A percentile compares a stretch with the other conserved stretches of the same genome.
Evolutionary conservation across 2,329 filamentous ascomycete genomes (phyloP).

Genomic region (Fusarium miscanthi): DNA sequence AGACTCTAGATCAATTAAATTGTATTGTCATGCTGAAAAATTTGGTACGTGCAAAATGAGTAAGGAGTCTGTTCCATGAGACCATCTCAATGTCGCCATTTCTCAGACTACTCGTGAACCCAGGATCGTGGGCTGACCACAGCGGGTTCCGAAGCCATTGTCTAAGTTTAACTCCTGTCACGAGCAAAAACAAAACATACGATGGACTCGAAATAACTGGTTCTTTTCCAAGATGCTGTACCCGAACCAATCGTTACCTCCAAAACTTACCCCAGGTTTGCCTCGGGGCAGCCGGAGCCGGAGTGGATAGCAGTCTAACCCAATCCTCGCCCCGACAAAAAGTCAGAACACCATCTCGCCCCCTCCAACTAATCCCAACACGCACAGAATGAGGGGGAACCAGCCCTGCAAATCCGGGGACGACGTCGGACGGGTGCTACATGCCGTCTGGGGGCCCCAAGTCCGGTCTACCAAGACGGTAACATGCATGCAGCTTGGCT

Average conservation of each 20-base stretch:
- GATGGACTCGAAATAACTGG: neutral
- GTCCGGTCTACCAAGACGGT: neutral
- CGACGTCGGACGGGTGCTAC: conserved; percentile 29
- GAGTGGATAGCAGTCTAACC: conserved; percentile 5
- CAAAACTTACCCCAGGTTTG: conserved; percentile 14
- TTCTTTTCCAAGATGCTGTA: neutral
- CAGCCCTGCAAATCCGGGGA: conserved; percentile 35
- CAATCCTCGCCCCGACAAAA: neutral
- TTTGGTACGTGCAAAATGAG: neutral
- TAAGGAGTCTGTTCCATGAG: neutral
- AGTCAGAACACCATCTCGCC: conserved; percentile 17
- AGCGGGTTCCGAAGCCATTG: neutral
- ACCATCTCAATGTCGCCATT: neutral
- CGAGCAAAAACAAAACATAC: neutral
- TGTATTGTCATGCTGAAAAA: too few species aligned
- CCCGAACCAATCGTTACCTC: neutral
- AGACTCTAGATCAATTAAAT: neutral
- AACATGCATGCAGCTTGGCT: neutral
- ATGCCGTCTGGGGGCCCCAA: conserved; percentile 20
- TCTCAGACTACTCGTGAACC: neutral
- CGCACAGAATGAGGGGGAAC: conserved; percentile 1
- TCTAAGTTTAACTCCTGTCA: neutral
- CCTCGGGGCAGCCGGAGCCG: conserved; percentile 33
- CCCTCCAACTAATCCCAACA: neutral
- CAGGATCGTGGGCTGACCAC: neutral